Percentiles rank a stretch among this genome's conserved stretches.
Evolutionary conservation across 257 asterid species (phyloP).

Genomic region (Parsonsia alboflavescens): DNA sequence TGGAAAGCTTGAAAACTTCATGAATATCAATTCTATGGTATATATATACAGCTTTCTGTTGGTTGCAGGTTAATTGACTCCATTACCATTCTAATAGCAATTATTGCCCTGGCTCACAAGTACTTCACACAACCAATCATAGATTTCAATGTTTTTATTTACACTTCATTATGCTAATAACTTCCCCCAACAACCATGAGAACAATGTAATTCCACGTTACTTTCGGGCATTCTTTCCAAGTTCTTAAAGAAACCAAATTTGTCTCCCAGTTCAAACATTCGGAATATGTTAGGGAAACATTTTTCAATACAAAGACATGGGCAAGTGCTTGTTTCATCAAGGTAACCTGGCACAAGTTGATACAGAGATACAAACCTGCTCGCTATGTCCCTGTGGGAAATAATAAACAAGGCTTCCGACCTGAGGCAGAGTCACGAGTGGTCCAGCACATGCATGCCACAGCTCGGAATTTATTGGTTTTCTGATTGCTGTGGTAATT

Average conservation of each 20-base stretch:
- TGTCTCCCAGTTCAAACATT: background rate
- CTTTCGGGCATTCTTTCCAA: background rate
- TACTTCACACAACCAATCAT: background rate
- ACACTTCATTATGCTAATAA: background rate
- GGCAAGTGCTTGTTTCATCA: background rate
- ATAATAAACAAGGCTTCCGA: slow-evolving; percentile 84
- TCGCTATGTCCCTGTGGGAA: slow-evolving; percentile 92
- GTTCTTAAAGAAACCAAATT: background rate
- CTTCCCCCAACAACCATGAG: background rate
- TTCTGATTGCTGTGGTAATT: slow-evolving; percentile 39
- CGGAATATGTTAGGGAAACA: background rate
- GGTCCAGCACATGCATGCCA: slow-evolving; percentile 98
- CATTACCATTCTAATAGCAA: background rate
- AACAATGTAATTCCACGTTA: background rate
- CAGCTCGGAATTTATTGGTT: slow-evolving; percentile 64
- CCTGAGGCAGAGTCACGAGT: slow-evolving; percentile 72
- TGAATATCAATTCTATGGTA: background rate
- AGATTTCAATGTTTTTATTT: background rate
- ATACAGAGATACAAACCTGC: slow-evolving; percentile 41
- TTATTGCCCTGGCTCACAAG: background rate
- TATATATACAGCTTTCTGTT: background rate
- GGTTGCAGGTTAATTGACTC: too few relatives aligned
- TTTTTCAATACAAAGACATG: background rate
- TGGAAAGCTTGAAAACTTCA: background rate
- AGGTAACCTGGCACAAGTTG: background rate